Conservation (phyloP, 495 filamentous ascomycete species). For the Aspergillus biplanus region DNA sequence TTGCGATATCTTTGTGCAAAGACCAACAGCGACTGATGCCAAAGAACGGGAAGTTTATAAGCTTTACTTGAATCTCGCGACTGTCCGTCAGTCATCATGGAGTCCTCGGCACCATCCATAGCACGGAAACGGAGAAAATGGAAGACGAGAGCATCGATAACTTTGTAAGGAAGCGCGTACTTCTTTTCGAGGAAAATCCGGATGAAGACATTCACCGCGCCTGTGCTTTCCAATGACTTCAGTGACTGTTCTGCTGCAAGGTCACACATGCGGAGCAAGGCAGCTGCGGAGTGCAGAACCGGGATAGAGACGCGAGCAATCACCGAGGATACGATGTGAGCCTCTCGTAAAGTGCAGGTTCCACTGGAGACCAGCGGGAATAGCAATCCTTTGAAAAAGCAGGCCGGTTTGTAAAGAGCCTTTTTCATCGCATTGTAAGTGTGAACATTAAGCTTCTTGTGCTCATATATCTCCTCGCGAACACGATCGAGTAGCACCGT, state of each 20-base stretch:
- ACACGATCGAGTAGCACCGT: conserved; percentile 84
- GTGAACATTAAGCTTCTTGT: conserved; percentile 92
- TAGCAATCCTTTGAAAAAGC: conserved; percentile 95
- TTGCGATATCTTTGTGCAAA: conserved; percentile 95
- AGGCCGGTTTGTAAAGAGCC: conserved; percentile 90
- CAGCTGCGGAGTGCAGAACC: conserved; percentile 89
- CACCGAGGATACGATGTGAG: conserved; percentile 84
- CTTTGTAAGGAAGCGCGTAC: conserved; percentile 93
- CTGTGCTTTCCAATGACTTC: conserved; percentile 72
- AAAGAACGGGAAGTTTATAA: conserved; percentile 77
- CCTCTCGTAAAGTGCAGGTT: conserved; percentile 86
- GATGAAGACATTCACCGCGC: conserved; percentile 91
- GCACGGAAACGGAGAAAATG: conserved; percentile 90
- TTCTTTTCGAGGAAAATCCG: conserved; percentile 92
- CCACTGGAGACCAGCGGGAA: conserved; percentile 82
- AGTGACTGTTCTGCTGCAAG: conserved; percentile 86
- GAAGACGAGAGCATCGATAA: conserved; percentile 92
- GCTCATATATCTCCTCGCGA: conserved; percentile 83
- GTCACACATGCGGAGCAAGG: conserved; percentile 88
- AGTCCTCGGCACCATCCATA: conserved; percentile 50
- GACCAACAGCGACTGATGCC: conserved; percentile 85
- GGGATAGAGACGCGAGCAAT: conserved; percentile 80
- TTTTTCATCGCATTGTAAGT: conserved; percentile 92
- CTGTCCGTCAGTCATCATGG: conserved; percentile 46
- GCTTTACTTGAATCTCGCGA: conserved; percentile 48